phyloP scores from a whole-genome alignment of 805 yeast species.

The Schwanniomyces yamadae region DNA sequence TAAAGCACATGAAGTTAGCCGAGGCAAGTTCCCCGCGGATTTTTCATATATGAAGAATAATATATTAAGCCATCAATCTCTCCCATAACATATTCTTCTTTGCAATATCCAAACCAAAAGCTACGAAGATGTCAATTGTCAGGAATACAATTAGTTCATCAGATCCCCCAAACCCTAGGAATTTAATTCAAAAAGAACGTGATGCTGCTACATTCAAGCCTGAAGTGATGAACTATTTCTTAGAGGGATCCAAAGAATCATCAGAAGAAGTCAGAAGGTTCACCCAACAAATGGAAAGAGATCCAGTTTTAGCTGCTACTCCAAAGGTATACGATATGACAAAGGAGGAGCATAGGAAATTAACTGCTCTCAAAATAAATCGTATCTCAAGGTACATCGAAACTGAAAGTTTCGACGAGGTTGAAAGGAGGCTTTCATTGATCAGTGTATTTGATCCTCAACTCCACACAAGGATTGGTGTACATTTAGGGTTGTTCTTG shows the following conservation, averaged over 20 bases:
- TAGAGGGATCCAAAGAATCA: slow-evolving; percentile 23
- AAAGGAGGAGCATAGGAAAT: slow-evolving; percentile 26
- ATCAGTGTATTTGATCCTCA: slow-evolving; percentile 33
- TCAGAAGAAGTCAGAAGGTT: slow-evolving; percentile 24
- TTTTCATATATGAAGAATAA: background rate
- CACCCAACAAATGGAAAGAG: slow-evolving; percentile 33
- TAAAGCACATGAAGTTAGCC: too few relatives aligned
- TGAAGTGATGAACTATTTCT: slow-evolving; percentile 22
- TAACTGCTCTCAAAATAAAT: slow-evolving; percentile 29
- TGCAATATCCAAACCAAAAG: background rate
- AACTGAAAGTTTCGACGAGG: slow-evolving; percentile 24
- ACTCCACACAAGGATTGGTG: slow-evolving; percentile 29
- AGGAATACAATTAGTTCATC: slow-evolving; percentile 16
- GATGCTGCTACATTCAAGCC: slow-evolving; percentile 18
- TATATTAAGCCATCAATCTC: too few relatives aligned
- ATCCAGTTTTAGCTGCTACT: slow-evolving; percentile 28
- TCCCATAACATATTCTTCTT: background rate
- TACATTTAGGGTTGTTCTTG: slow-evolving; percentile 33
- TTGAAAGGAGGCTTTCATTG: slow-evolving; percentile 28
- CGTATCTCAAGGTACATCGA: slow-evolving; percentile 34
- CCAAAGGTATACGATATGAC: slow-evolving; percentile 28
- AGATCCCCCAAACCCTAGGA: slow-evolving; percentile 22
- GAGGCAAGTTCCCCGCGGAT: slow-evolving; percentile 2
- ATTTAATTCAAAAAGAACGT: slow-evolving; percentile 19
- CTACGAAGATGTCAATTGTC: slow-evolving; percentile 6